These are phyloP conservation scores for Wickerhamiella sorbophila DNA, from an alignment of 805 yeast species.

Conservation along the genomic window DNA sequence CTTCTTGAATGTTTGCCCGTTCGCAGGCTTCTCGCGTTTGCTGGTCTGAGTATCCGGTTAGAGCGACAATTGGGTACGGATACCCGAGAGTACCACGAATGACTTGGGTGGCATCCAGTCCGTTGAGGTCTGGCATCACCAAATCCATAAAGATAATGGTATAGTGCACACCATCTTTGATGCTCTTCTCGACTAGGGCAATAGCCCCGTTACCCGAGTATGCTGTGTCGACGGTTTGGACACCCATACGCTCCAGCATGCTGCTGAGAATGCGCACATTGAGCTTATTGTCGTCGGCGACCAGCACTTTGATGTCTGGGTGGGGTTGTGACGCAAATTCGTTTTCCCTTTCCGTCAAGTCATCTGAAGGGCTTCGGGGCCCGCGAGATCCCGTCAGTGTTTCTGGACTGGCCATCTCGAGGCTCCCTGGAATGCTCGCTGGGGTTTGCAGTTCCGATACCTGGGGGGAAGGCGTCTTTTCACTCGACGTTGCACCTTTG, in stretches of 20 bases:
- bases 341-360: neutral
- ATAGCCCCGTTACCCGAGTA: constrained; percentile 83
- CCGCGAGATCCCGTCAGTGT: too few species aligned
- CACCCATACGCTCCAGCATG: constrained; percentile 71
- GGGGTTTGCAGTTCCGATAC: neutral
- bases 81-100: constrained; percentile 51
- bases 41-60: constrained; percentile 87
- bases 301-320: constrained; percentile 35
- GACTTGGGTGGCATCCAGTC: constrained; percentile 25
- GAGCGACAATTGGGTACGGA: constrained; percentile 71
- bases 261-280: constrained; percentile 81
- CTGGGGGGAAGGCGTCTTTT: neutral
- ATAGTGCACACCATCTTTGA: constrained; percentile 25
- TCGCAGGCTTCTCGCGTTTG: constrained; percentile 66
- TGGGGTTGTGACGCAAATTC: neutral
- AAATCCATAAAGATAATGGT: constrained; percentile 22
- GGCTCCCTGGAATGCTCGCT: neutral
- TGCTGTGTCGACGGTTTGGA: constrained; percentile 55
- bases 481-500: neutral
- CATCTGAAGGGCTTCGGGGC: neutral
- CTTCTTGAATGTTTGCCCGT: constrained; percentile 76
- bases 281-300: constrained; percentile 85
- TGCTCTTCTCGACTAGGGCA: constrained; percentile 41
- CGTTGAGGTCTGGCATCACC: constrained; percentile 21
- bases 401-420: neutral